Base-by-base conservation (phyloP, 257 asterid genomes). In the Solanum sejunctum region DNA sequence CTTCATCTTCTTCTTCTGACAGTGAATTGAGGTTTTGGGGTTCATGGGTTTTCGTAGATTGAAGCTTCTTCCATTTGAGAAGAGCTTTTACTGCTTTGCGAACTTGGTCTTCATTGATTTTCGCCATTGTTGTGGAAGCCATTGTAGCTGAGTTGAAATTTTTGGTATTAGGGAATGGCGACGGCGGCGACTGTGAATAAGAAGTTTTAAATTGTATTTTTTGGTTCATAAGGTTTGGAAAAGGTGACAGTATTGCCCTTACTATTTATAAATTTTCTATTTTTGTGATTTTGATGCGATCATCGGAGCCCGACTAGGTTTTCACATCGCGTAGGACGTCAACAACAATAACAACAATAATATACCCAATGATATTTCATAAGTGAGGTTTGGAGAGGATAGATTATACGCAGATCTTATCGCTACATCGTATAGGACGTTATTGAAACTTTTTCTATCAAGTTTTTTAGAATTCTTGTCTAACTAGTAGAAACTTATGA, bases 81-180 rank as follows among this genome's bases (percentile, higher is more conserved):
- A 95, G 99, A 21, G 98, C 97, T 4, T 87, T 92, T 23, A 90
- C 93, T 18, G 97, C 88, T 80, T 90, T 93, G 21, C 86, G 87
- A n/a, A 92, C 91, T 16, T 71, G 20, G 0, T 80, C 87, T 54
- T 85, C 86, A 57, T 84, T 70, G 66, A 92, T 73, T 67, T 69
- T 52, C 56, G 56, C 69, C 55, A 67, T 73, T 73, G 80, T 0
- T 26, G 67, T 7, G n/a, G 80, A 21, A 47, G 61, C 36, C 56
- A 72, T 72, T n/a, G 81, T 49, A 12, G 60, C 41, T 49, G 60
- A 49, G 81, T 23, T 21, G 0, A 49, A 51, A 15, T 21, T 2
- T 7, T 67, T 69, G 21, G 60, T 3, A 12, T 47, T 47, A n/a
- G 8, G 56, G 41, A 73, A 47, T 47, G 61, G 45, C 26, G 82